Evolutionary conservation across 2,329 filamentous ascomycete species (phyloP), one percentile per base, ranked within the genome.

Genomic region (Myriosclerotinia duriaeana): DNA sequence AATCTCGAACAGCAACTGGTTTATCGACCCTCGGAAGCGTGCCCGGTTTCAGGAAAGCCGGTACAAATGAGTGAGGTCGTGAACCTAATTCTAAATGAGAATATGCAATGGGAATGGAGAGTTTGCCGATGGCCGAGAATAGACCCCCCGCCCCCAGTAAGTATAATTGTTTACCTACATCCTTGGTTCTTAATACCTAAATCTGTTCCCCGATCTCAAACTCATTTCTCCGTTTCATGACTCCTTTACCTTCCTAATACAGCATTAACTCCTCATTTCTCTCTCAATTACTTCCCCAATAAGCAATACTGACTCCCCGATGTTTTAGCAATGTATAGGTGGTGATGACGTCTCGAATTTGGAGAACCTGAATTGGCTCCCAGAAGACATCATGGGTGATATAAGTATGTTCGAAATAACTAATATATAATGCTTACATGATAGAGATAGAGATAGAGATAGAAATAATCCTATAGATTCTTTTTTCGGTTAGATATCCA

Each of bases 1-100:
- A 59, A 63, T 3, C 69, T 74, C 2, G 72, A 75, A 44, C 44
- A 53, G 7, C 36, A 65, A 60, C 26, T 60, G 5, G 38, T 38
- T 20, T 22, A 38, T 20, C 56, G 8, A 12, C 56, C 56, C 17
- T 38, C 4, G 50, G 56, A 26, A 44, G 15, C 11, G 17, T 55
- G 17, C 4, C 58, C 30, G 9, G 22, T 26, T 34, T 53, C n/a
- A 22, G 40, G 38, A 26, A 40, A 34, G 22, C 15, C 5, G 9
- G 52, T 66, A 15, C 58, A 38, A 7, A 66, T 66, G 65, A 63
- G 50, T 53, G n/a, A 66, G 5, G 14, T 66, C 4, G 53, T 64
- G 5, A 34, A 68, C 40, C 40, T 68, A 22, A 54, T 63, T 15
- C 9, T 67, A 2, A 59, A 66, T 8, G 59, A 68, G 20, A 48